Percentiles rank a stretch among this genome's conserved stretches.
These are phyloP conservation scores for Xylariomycetidae sp. DNA, from an alignment of 2,329 filamentous ascomycete species.

Conservation along the genomic window DNA sequence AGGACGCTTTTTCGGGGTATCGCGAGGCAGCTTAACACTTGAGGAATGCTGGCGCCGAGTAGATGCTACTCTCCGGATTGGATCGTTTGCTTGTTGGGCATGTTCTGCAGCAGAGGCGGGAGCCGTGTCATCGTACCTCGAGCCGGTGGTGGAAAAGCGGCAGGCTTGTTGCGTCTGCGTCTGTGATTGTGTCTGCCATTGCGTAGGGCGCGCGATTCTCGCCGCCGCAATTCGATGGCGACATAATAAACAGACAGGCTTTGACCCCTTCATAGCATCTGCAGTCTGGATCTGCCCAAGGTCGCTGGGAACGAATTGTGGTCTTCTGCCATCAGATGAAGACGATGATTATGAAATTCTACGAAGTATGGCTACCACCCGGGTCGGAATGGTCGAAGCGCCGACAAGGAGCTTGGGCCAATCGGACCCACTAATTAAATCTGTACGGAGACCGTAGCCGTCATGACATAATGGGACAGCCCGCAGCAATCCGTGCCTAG, in stretches of 20 bases:
- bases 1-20: neutral
- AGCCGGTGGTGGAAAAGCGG: constrained; percentile 15
- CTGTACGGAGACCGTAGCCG: no score
- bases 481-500: no score
- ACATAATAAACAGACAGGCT: constrained; percentile 25
- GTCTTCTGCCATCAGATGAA: no score
- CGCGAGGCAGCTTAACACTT: neutral
- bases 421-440: no score
- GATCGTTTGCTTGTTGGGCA: neutral
- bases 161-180: constrained; percentile 3
- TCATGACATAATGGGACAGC: no score
- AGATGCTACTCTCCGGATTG: neutral
- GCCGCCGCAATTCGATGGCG: constrained; percentile 22
- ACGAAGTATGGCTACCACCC: no score
- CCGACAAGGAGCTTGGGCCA: no score
- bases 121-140: constrained; percentile 7
- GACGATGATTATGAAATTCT: no score
- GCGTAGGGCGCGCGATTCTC: constrained; percentile 10
- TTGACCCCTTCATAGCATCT: constrained; percentile 24
- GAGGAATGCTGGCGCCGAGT: neutral
- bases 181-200: constrained; percentile 15
- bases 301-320: no score
- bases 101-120: neutral
- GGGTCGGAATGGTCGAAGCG: no score
- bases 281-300: no score